Evolutionary conservation across 768 basidiomycete genomes (phyloP), one percentile per base, ranked within the genome.

Genomic region (Mycena polygramma): DNA sequence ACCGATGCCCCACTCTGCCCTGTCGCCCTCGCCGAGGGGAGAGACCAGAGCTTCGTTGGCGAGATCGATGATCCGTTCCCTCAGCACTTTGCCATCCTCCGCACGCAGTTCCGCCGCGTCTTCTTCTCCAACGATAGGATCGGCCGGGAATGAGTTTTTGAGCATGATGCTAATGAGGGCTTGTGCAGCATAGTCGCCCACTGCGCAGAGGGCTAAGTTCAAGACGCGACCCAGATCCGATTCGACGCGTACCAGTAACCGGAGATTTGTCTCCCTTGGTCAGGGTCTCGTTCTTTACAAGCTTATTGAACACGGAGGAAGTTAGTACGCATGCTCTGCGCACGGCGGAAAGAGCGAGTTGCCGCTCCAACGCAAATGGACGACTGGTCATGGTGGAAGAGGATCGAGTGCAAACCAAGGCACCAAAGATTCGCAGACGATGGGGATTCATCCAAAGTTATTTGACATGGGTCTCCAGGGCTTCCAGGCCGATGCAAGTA

Each of bases 71-170:
- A 99, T 94, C 51, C 93, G 88, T 30, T 89, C 83, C 45, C 89
- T 77, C 60, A 96, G 81, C 0, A 73, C 75, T 11, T 70, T 75
- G 4, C 83, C 82, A 10, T 82, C 81, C 51, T 85, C 87, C 2
- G 76, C 78, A 9, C 93, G 88, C 22, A 99, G 81, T 62, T 95
- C 94, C 0, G 89, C 84, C 0, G 97, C 92, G 78, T 98, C 95
- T 80, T 99, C 97, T 80, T 99, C 98, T 39, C 97, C 98, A 46
- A 99, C 92, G 77, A 99, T 94, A 11, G 88, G 88, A 80, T 98
- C 96, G 0, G 85, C 74, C 0, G 97, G 97, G 81, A 98, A 99
- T 0, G 91, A 90, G 15, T 83, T 83, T 19, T 81, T 78, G 43
- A 99, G 88, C 76, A 98, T 92, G 10, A 91, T 86, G 69, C 92